Conservation (phyloP, 805 yeast species). For the Zygoascus biomembranicola region DNA sequence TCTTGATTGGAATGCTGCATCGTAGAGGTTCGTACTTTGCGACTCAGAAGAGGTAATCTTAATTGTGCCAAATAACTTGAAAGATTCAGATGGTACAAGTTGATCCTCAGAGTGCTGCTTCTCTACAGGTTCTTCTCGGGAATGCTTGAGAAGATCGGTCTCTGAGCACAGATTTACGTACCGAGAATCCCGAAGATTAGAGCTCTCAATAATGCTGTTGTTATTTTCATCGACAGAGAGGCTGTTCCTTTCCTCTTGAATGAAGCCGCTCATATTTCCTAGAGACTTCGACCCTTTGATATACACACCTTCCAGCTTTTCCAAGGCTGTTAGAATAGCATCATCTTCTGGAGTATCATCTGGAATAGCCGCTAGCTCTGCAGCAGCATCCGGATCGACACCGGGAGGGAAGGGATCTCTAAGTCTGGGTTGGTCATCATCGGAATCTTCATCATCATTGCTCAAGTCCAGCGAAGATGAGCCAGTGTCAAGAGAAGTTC, state of each 20-base stretch:
- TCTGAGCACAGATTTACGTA: conserved; percentile 1
- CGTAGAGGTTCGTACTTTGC: conserved; percentile 12
- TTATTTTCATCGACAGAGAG: neutral
- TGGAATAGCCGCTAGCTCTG: conserved; percentile 39
- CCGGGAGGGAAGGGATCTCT: conserved; percentile 1
- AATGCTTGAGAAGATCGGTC: conserved; percentile 2
- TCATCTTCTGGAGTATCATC: conserved; percentile 64
- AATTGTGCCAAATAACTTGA: neutral
- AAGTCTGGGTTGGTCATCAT: neutral
- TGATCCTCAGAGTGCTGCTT: neutral
- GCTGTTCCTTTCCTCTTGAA: neutral
- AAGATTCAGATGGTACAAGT: neutral
- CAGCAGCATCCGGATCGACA: conserved; percentile 8
- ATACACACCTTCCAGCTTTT: conserved; percentile 66
- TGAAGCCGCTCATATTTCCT: neutral
- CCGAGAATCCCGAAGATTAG: neutral
- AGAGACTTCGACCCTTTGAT: conserved; percentile 1
- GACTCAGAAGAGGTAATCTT: conserved; percentile 2
- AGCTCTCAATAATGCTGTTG: neutral
- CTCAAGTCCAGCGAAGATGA: neutral
- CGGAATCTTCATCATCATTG: neutral
- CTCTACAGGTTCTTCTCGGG: neutral
- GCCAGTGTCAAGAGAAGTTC: neutral
- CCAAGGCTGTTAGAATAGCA: conserved; percentile 66
- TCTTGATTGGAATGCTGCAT: conserved; percentile 14